Evolutionary conservation across 805 yeast genomes (phyloP).

Genomic region (Kregervanrija fluxuum): DNA sequence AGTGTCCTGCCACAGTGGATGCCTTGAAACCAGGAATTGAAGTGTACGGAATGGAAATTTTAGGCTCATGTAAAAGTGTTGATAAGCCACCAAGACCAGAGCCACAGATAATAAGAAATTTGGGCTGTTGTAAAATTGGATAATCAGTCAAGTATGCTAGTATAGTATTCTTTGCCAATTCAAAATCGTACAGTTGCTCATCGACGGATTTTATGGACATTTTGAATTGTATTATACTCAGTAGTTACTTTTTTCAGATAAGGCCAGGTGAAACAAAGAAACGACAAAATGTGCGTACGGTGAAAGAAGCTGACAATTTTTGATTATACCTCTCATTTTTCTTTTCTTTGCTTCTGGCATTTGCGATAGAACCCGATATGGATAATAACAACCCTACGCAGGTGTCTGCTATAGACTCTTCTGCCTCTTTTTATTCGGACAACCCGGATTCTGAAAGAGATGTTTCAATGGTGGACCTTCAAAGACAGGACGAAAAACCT

Average conservation of each 20-base stretch:
- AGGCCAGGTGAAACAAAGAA: too few species aligned
- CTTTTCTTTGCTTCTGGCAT: conserved; percentile 1
- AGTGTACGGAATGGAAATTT: conserved; percentile 50
- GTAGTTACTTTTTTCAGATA: too few species aligned
- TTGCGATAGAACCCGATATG: too few species aligned
- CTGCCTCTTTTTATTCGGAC: background rate
- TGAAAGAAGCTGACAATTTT: background rate
- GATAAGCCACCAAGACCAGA: conserved; percentile 91
- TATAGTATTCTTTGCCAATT: conserved; percentile 12
- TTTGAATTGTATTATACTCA: background rate
- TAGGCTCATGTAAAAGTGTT: conserved; percentile 34
- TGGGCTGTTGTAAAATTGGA: conserved; percentile 33
- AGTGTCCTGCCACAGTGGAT: conserved; percentile 89
- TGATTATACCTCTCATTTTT: background rate
- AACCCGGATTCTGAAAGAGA: conserved; percentile 12
- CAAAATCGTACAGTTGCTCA: conserved; percentile 7
- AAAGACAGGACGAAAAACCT: conserved; percentile 9
- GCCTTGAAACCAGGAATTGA: conserved; percentile 73
- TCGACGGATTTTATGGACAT: conserved; percentile 3
- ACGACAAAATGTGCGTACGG: too few species aligned
- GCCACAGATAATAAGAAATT: conserved; percentile 81
- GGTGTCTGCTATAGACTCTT: background rate
- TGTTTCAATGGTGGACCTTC: conserved; percentile 30
- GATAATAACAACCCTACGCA: background rate
- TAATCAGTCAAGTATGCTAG: conserved; percentile 7